phyloP scores from a whole-genome alignment of 2,329 filamentous ascomycete genomes.

The Fusarium subglutinans region DNA sequence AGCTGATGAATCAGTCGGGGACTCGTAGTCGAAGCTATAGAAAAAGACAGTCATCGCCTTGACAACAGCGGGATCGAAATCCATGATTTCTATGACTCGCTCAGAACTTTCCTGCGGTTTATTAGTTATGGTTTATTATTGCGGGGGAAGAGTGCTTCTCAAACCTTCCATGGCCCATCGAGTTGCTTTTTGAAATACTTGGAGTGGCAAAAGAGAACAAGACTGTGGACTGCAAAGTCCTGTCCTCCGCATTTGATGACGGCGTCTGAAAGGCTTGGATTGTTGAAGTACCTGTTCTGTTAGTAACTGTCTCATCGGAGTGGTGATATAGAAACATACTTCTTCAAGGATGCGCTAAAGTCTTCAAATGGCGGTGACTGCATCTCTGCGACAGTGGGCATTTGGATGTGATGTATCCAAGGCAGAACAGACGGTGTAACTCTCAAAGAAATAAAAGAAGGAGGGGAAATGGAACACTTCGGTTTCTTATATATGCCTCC shows the following conservation, averaged over 20 bases:
- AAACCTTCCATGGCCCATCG: constrained; percentile 1
- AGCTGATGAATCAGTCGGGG: rapidly evolving
- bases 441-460: no score
- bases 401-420: rapidly evolving
- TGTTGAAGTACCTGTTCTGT: background rate
- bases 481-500: background rate
- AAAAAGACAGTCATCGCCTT: background rate
- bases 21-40: background rate
- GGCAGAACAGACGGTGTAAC: background rate
- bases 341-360: background rate
- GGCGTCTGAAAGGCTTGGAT: background rate
- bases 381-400: background rate
- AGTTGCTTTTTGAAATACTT: background rate
- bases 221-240: background rate
- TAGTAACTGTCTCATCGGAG: rapidly evolving
- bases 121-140: background rate
- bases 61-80: background rate
- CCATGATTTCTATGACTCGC: rapidly evolving
- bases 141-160: no score
- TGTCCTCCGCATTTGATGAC: background rate
- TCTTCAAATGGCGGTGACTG: background rate
- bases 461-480: background rate
- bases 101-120: background rate
- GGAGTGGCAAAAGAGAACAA: background rate
- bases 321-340: background rate